phyloP scores from a whole-genome alignment of 148 eudicot species.

The Dianthus caryophyllus region DNA sequence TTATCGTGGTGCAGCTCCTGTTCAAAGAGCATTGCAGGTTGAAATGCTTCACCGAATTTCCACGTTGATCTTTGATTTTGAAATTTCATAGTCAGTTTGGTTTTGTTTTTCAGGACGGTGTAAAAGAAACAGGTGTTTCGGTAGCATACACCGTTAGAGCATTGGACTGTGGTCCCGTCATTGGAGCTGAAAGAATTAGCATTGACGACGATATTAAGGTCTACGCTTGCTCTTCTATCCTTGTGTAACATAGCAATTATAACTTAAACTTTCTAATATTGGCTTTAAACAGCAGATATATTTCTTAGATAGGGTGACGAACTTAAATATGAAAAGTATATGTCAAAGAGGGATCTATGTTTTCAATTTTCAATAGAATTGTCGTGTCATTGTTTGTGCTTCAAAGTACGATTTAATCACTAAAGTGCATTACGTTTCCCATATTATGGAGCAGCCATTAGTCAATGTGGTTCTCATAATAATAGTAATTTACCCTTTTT shows the following conservation, averaged over 20 bases:
- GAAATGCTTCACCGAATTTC: slow-evolving; percentile 12
- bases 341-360: not conserved
- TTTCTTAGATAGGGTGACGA: not conserved
- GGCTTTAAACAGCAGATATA: too few relatives aligned
- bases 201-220: slow-evolving; percentile 83
- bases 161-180: slow-evolving; percentile 92
- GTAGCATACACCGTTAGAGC: slow-evolving; percentile 83
- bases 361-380: not conserved
- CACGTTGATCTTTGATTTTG: not conserved
- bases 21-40: slow-evolving; percentile 99
- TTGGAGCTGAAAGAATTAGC: slow-evolving; percentile 54
- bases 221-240: not conserved
- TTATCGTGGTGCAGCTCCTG: slow-evolving; percentile 99
- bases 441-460: not conserved
- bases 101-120: slow-evolving; percentile 65
- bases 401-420: not conserved
- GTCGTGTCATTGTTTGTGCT: not conserved
- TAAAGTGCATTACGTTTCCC: not conserved
- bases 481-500: too few relatives aligned
- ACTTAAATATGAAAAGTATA: not conserved
- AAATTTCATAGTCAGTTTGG: slow-evolving; percentile 1
- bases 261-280: not conserved
- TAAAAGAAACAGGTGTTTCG: slow-evolving; percentile 89
- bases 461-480: not conserved
- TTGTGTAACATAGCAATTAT: not conserved